A percentile compares a stretch with the other conserved stretches of the same genome.
Evolutionary conservation across 176 grass and related monocot genomes (phyloP).

Genomic region (Cenchrus purpureus): DNA sequence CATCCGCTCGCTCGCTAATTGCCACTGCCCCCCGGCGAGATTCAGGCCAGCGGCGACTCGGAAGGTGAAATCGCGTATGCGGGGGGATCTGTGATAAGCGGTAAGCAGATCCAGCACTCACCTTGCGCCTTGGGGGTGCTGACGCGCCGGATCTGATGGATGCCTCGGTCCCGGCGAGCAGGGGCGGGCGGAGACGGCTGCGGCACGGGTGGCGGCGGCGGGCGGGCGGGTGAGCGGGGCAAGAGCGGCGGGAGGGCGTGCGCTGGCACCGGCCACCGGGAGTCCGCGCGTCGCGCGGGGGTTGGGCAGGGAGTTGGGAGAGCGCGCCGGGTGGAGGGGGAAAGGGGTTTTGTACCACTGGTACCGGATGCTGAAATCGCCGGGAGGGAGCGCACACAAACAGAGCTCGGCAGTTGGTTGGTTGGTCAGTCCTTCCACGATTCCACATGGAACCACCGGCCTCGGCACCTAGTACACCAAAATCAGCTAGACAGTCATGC

Average conservation of each 20-base stretch:
- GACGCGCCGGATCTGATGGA: background rate
- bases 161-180: background rate
- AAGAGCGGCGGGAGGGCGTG: background rate
- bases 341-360: background rate
- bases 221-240: background rate
- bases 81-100: background rate
- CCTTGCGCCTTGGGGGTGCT: background rate
- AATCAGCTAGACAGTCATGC: too few species aligned
- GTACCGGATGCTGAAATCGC: background rate
- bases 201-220: background rate
- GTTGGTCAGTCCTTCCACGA: background rate
- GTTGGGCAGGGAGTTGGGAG: background rate
- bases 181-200: background rate
- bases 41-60: background rate
- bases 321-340: background rate
- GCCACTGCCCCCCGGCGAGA: background rate
- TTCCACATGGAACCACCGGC: too few species aligned
- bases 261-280: background rate
- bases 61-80: background rate
- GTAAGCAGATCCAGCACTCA: background rate
- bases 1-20: too few species aligned
- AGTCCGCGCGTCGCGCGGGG: background rate
- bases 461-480: too few species aligned
- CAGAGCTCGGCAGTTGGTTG: background rate
- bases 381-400: background rate